Base-by-base conservation (phyloP, 768 basidiomycete genomes). In the Sistotremastrum niveocremeum region DNA sequence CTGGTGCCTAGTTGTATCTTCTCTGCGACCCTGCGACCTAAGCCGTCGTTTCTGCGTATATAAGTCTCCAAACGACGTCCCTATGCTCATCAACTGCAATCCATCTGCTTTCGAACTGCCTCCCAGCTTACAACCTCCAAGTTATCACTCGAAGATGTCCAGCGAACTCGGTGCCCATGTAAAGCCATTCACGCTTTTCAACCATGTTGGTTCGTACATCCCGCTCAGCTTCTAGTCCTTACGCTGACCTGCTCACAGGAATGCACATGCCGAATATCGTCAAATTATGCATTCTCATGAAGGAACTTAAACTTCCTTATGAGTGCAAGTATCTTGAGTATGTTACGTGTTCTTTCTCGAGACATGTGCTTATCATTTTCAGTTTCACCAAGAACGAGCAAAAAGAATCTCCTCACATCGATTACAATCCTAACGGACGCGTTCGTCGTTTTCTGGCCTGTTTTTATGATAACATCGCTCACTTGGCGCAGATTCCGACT, bases 121-220 rank as follows among this genome's bases (percentile, higher is more conserved):
- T 20, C 20, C 20, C 20, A 20, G 20, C 20, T 20, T 20, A 20
- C 20, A 20, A 20, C 20, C 20, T 20, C 20, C 20, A 20, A 20
- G 20, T 20, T 20, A 20, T 20, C 20, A 20, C 20, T 20, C 20
- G 20, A 20, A 20, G 20, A 20, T 20, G 20, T 20, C 20, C 20
- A 20, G 20, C 20, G 20, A 20, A 20, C 20, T 20, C 20, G 20
- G 20, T 20, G 57, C 58, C 34, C 56, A 58, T 47, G 56, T 56
- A 7, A 59, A 58, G 46, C 57, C 58, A 37, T 56, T 60, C 51
- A 59, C 59, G n/a, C 53, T 60, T 39, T 57, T 51, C 51, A 52
- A 47, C 39, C 56, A 59, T 20, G 20, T 20, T 20, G 20, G 20
- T 20, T 20, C 20, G 20, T 20, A 20, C 20, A 20, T 20, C 30